Evolutionary conservation across 2,329 filamentous ascomycete genomes (phyloP).

Genomic region (Chaetomium strumarium): DNA sequence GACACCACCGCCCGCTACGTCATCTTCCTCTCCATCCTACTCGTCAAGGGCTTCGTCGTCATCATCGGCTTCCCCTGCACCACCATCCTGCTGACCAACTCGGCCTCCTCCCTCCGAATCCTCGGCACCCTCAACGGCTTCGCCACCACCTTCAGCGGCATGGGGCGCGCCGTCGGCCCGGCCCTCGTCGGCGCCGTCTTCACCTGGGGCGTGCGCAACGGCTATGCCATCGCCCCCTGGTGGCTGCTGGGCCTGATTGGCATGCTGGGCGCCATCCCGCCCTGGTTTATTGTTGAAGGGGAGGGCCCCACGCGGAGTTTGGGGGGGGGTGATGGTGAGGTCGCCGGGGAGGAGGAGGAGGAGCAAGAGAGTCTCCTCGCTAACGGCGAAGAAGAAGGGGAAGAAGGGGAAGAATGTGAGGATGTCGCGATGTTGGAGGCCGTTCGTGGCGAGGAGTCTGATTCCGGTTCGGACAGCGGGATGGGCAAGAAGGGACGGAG

Average conservation of each 20-base stretch:
- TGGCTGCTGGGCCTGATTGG: slow-evolving; percentile 67
- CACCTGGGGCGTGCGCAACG: slow-evolving; percentile 65
- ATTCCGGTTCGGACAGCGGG: not conserved
- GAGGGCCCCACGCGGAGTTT: slow-evolving; percentile 52
- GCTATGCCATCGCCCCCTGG: slow-evolving; percentile 75
- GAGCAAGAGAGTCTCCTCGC: slow-evolving; percentile 14
- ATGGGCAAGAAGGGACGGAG: not conserved
- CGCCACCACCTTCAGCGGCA: slow-evolving; percentile 72
- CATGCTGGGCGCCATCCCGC: slow-evolving; percentile 61
- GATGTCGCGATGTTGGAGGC: slow-evolving; percentile 5
- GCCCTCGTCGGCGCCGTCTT: slow-evolving; percentile 68
- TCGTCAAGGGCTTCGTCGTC: slow-evolving; percentile 66
- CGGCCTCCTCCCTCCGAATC: slow-evolving; percentile 65
- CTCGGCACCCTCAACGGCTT: slow-evolving; percentile 89
- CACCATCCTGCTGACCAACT: slow-evolving; percentile 88
- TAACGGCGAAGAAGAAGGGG: slow-evolving; percentile 25
- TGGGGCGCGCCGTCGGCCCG: slow-evolving; percentile 76
- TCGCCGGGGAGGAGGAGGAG: too few species aligned
- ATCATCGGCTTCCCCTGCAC: slow-evolving; percentile 87
- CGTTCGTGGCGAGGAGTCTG: slow-evolving; percentile 1
- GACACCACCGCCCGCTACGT: slow-evolving; percentile 45
- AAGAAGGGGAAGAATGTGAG: slow-evolving; percentile 21
- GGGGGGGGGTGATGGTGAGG: slow-evolving; percentile 26
- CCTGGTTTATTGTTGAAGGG: slow-evolving; percentile 68
- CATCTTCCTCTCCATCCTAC: slow-evolving; percentile 61